Conservation (phyloP, 768 basidiomycete genomes). For the Piloderma croceum region DNA sequence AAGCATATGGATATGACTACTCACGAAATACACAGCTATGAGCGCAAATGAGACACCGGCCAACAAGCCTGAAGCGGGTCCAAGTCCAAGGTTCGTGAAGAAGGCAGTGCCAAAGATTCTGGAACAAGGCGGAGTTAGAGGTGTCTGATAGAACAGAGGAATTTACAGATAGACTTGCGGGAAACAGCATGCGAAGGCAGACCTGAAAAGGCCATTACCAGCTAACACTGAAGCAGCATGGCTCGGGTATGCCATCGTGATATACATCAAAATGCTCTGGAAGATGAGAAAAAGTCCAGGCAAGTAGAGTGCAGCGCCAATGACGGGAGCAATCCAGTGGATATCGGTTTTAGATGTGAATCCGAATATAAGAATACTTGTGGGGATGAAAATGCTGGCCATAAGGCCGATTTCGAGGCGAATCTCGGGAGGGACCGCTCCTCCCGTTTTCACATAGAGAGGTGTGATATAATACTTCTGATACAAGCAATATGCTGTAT, state of each 20-base stretch:
- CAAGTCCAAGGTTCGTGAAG: conserved; percentile 21
- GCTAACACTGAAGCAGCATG: conserved; percentile 30
- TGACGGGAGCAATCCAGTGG: conserved; percentile 31
- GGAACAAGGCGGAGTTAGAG: conserved; percentile 3
- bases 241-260: conserved; percentile 25
- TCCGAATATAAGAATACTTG: conserved; percentile 28
- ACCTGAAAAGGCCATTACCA: conserved; percentile 29
- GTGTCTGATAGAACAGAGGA: not conserved
- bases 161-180: conserved; percentile 12
- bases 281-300: conserved; percentile 29
- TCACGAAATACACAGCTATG: conserved; percentile 19
- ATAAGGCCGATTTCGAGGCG: conserved; percentile 30
- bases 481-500: conserved; percentile 16
- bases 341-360: conserved; percentile 23
- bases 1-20: too few species aligned
- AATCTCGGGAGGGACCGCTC: conserved; percentile 23
- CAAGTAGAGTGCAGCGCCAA: conserved; percentile 29
- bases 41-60: conserved; percentile 20
- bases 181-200: conserved; percentile 20
- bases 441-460: conserved; percentile 7
- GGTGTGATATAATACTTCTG: conserved; percentile 19
- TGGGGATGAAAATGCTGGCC: too few species aligned
- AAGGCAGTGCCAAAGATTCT: conserved; percentile 17
- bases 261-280: conserved; percentile 24
- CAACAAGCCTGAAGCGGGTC: conserved; percentile 20